A percentile compares a stretch with the other conserved stretches of the same genome.
phyloP scores from a whole-genome alignment of 768 basidiomycete species.

The Tremella mesenterica region DNA sequence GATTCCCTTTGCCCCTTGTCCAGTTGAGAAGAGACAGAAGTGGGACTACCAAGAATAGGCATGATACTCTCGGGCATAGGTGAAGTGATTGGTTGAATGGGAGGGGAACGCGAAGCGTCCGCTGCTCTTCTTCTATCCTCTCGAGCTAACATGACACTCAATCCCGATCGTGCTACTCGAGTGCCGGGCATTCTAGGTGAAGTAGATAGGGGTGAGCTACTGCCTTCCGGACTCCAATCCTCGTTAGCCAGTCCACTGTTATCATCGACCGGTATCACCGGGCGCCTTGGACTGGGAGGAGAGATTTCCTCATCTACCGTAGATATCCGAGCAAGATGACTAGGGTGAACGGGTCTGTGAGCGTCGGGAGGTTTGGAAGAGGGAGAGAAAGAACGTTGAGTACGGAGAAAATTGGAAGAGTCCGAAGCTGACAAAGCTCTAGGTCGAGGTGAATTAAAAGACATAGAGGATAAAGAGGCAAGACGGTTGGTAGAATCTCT shows the following conservation, averaged over 20 bases:
- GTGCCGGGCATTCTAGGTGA: slow-evolving; percentile 12
- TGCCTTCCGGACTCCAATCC: slow-evolving; percentile 6
- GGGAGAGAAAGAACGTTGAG: slow-evolving; percentile 11
- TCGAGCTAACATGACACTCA: slow-evolving; percentile 38
- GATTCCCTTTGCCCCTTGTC: no score
- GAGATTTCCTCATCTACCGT: not conserved
- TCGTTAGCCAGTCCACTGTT: no score
- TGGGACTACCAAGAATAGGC: no score
- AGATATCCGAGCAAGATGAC: slow-evolving; percentile 23
- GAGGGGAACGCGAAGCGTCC: not conserved
- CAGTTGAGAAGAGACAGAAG: no score
- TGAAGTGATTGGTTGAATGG: no score
- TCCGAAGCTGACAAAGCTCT: slow-evolving; percentile 6
- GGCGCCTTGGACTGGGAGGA: no score
- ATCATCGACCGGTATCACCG: no score
- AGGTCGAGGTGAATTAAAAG: slow-evolving; percentile 12
- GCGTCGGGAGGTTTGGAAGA: slow-evolving; percentile 1
- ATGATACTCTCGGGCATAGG: no score
- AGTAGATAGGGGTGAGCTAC: slow-evolving; percentile 9
- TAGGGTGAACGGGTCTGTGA: slow-evolving; percentile 18
- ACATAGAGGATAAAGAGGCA: slow-evolving; percentile 30
- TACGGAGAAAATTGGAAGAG: not conserved
- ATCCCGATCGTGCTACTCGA: slow-evolving; percentile 18
- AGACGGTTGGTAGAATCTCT: slow-evolving; percentile 37
- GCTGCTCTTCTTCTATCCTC: slow-evolving; percentile 13